Evolutionary conservation across 2,329 filamentous ascomycete species (phyloP), one percentile per base, ranked within the genome.

Genomic region (Colletotrichum sp.): DNA sequence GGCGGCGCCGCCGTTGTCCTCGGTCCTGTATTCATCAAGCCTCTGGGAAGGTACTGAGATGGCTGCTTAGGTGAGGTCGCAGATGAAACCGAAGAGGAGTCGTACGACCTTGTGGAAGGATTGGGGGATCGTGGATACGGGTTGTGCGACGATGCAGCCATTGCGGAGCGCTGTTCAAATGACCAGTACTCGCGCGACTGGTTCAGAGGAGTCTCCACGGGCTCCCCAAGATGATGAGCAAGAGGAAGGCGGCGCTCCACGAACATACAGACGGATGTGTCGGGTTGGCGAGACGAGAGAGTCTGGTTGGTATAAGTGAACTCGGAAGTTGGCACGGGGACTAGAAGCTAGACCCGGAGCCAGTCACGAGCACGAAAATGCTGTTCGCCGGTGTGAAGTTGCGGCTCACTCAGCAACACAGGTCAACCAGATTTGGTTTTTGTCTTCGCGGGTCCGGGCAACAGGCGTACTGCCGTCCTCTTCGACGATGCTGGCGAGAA

Each of bases 41-140:
- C 88, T 78, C 88, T 79, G 5, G 73, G 85, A 64, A 90, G 82
- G 81, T 91, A 91, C 80, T 89, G 88, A 77, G 87, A 84, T 72
- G 88, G 85, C 71, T 88, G 87, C 79, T 88, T 88, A 66, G 91
- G 91, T 24, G 92, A 93, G 32, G 91, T 89, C 72, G 90, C 88
- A 74, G 91, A 92, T 30, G 91, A 92, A 79, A 92, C 90, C 64
- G 91, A 92, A 13, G 91, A 92, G 75, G 91, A 92, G 84, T 92
- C 90, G 88, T 92, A 93, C 78, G 91, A 92, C 83, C 88, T 88
- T 78, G 88, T 90, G 78, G 91, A 92, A 76, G 87, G 87, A 83
- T 92, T 92, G 76, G 92, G 91, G 74, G 91, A 93, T 84, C 90
- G 91, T 80, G 90, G 85, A 82, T 90, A 92, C 66, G 87, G 84